Evolutionary conservation across 169 alveolate species (phyloP).

Genomic region (Plasmodium sp.): DNA sequence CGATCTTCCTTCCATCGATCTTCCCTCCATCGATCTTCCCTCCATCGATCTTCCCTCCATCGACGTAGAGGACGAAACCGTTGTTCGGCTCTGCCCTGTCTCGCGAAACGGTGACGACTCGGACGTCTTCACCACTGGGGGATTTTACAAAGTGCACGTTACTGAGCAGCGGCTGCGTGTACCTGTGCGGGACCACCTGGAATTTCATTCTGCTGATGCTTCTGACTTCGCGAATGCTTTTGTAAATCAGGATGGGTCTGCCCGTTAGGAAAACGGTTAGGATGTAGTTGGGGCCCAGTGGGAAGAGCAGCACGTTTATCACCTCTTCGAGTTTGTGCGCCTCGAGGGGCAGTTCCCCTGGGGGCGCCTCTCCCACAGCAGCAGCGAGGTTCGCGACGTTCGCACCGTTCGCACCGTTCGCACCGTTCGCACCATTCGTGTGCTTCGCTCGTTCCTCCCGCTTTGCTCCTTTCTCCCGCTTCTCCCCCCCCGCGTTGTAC

Average conservation of each 20-base stretch:
- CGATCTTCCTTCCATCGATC: no score
- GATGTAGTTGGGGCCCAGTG: slow-evolving; percentile 16
- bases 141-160: slow-evolving; percentile 6
- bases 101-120: not conserved
- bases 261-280: slow-evolving; percentile 49
- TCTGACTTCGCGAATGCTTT: not conserved
- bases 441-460: not conserved
- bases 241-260: slow-evolving; percentile 52
- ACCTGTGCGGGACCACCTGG: slow-evolving; percentile 24
- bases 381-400: not conserved
- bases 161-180: slow-evolving; percentile 11
- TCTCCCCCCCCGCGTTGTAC: not conserved
- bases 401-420: no score
- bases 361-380: not conserved
- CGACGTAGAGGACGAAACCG: slow-evolving; percentile 10
- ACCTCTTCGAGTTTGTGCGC: slow-evolving; percentile 11
- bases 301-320: slow-evolving; percentile 31
- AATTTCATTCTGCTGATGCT: not conserved
- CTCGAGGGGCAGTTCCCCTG: not conserved
- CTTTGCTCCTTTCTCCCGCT: not conserved
- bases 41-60: not conserved
- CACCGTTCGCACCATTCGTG: no score
- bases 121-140: not conserved
- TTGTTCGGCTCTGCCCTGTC: not conserved
- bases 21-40: not conserved